phyloP scores from a whole-genome alignment of 306 rosid genomes.

The Inga oerstediana region DNA sequence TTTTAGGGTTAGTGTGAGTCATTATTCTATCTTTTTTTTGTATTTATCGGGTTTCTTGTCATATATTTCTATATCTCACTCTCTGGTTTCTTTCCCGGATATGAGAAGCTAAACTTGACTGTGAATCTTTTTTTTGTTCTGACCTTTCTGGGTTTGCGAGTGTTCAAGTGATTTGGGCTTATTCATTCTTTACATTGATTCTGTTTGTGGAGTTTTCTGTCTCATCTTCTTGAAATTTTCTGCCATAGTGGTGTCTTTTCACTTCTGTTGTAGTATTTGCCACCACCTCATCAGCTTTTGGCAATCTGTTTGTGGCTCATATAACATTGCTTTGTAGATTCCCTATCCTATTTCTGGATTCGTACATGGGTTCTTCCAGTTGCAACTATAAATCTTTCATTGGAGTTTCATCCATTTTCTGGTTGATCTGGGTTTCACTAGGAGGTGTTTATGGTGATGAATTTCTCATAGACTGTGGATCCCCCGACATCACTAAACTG shows the following conservation, averaged over 20 bases:
- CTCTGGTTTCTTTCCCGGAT: neutral
- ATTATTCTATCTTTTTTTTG: neutral
- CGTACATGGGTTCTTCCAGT: conserved; percentile 35
- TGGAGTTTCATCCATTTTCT: conserved; percentile 41
- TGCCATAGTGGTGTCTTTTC: neutral
- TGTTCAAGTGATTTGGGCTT: neutral
- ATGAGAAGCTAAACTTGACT: neutral
- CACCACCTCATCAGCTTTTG: neutral
- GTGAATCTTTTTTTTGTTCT: neutral
- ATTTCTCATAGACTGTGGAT: conserved; percentile 67
- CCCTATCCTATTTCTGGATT: neutral
- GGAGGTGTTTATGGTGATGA: conserved; percentile 41
- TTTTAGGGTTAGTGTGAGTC: neutral
- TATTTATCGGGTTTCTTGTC: neutral
- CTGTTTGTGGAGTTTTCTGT: neutral
- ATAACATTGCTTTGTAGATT: neutral
- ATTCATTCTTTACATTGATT: neutral
- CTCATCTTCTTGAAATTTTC: neutral
- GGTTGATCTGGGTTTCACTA: conserved; percentile 40
- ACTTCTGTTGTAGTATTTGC: conserved; percentile 1
- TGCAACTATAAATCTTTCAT: conserved; percentile 27
- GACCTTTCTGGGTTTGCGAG: neutral
- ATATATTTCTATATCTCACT: neutral
- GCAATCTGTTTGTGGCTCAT: neutral
- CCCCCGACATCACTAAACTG: conserved; percentile 41